Base-by-base conservation (phyloP, 2,329 filamentous ascomycete genomes). In the Cladosporium sp. region DNA sequence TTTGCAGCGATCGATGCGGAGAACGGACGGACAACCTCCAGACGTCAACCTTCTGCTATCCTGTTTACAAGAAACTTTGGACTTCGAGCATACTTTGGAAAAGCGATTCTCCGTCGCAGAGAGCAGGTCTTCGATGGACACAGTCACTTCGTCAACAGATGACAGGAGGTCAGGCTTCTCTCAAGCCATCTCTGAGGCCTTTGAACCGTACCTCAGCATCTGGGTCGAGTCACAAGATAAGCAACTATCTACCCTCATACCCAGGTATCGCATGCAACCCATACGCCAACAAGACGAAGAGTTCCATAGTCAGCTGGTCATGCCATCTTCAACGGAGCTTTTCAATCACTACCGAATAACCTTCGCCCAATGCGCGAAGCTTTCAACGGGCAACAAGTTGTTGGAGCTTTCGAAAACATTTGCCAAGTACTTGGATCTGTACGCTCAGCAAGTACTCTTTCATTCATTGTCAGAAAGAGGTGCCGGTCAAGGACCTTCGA, bases 141-240 rank as follows among this genome's bases (percentile, higher is more conserved):
- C 92, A 0, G 80, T 95, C 31, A 86, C 56, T 7, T 66, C 83
- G 56, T 95, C 89, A 1, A 76, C 81, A 8, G 87, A 91, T 55
- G 87, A 90, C 49, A 84, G 84, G 60, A 75, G 83, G 0, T 84
- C 87, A 16, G 85, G 82, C 52, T 96, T 96, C 68, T 86, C 88
- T 52, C 89, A 95, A 52, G 85, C 89, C 3, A 95, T 98, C 56
- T 97, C 93, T 0, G 89, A 95, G 57, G 93, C 93, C 0, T 98
- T 98, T 65, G 93, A 97, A 71, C 93, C 93, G 1, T 98, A 97
- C 68, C 79, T 98, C 59, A 95, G 89, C 66, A 75, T 98, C 3
- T 98, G 93, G 93, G 90, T 98, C 1, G 92, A 97, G 55, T 92
- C 89, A 9, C 93, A 97, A 70, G 92, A 96, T 70, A 92, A 84